These are phyloP conservation scores for Boletus pseudo-olivaceus DNA, from an alignment of 768 basidiomycete species.

Conservation along the genomic window DNA sequence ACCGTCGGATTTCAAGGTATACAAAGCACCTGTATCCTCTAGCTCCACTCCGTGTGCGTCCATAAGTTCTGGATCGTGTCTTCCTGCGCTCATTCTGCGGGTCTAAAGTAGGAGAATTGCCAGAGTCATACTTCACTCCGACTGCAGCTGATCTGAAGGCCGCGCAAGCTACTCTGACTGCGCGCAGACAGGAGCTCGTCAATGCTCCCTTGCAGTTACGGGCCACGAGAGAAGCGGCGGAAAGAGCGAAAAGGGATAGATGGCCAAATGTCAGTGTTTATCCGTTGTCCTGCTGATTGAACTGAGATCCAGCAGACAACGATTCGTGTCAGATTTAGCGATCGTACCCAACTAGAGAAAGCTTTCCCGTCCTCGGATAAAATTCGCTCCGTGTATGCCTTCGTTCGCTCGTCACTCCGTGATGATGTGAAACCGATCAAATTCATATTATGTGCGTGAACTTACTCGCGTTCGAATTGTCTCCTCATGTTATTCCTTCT, in stretches of 20 bases:
- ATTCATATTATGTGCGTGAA: slow-evolving; percentile 74
- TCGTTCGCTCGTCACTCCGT: slow-evolving; percentile 66
- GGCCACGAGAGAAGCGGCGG: slow-evolving; percentile 57
- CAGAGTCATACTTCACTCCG: slow-evolving; percentile 74
- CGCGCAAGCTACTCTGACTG: slow-evolving; percentile 59
- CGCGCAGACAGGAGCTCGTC: slow-evolving; percentile 56
- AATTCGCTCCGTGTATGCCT: slow-evolving; percentile 80
- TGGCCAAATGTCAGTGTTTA: slow-evolving; percentile 61
- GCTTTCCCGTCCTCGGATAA: slow-evolving; percentile 74
- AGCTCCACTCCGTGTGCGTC: slow-evolving; percentile 34
- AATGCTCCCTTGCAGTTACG: slow-evolving; percentile 73
- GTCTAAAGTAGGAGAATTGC: slow-evolving; percentile 43
- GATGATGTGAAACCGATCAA: slow-evolving; percentile 77
- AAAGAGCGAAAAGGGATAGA: slow-evolving; percentile 55
- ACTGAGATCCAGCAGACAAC: slow-evolving; percentile 53
- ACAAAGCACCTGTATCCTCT: slow-evolving; percentile 40
- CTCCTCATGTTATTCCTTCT: not conserved
- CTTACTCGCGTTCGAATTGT: not conserved
- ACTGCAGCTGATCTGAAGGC: slow-evolving; percentile 67
- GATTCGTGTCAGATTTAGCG: slow-evolving; percentile 77
- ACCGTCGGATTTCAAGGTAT: slow-evolving; percentile 44
- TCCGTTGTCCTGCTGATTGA: not conserved
- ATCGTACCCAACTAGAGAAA: slow-evolving; percentile 79
- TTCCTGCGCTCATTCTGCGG: slow-evolving; percentile 1
- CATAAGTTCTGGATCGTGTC: not conserved